A percentile compares a stretch with the other conserved stretches of the same genome.
phyloP scores from a whole-genome alignment of 768 basidiomycete genomes.

The Ramaria rubella region DNA sequence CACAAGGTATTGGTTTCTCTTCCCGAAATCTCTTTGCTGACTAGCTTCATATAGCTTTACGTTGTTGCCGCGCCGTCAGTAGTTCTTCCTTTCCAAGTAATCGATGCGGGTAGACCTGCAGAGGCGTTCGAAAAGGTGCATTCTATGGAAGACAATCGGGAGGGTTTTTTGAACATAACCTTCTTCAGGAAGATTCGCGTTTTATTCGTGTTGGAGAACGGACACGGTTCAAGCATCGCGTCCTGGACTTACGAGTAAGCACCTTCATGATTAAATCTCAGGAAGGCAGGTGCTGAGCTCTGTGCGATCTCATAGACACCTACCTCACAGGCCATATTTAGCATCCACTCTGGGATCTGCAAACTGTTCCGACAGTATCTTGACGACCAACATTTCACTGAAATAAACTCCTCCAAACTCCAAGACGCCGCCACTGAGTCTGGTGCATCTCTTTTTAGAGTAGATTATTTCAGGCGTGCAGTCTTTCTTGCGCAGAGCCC shows the following conservation, averaged over 20 bases:
- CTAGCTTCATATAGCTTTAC: too few relatives aligned
- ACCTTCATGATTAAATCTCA: not conserved
- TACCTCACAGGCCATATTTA: slow-evolving; percentile 44
- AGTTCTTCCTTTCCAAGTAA: slow-evolving; percentile 27
- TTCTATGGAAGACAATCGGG: too few relatives aligned
- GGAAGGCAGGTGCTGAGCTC: too few relatives aligned
- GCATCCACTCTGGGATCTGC: slow-evolving; percentile 37
- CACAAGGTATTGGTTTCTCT: slow-evolving; percentile 33
- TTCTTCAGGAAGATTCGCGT: slow-evolving; percentile 12
- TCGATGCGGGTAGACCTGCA: slow-evolving; percentile 21
- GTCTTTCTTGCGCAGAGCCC: slow-evolving; percentile 49
- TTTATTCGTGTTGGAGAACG: slow-evolving; percentile 26
- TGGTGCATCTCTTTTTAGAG: slow-evolving; percentile 47
- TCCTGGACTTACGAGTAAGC: slow-evolving; percentile 47
- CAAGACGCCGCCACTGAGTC: slow-evolving; percentile 47
- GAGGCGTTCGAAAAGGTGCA: too few relatives aligned
- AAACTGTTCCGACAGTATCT: slow-evolving; percentile 40
- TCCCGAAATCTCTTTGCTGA: too few relatives aligned
- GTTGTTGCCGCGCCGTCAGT: slow-evolving; percentile 20
- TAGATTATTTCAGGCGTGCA: slow-evolving; percentile 42
- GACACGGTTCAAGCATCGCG: slow-evolving; percentile 42
- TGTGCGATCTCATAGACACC: too few relatives aligned
- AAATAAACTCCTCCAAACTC: slow-evolving; percentile 48
- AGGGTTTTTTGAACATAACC: too few relatives aligned
- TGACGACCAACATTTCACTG: slow-evolving; percentile 36